Percentiles rank a stretch among this genome's conserved stretches.
phyloP scores from a whole-genome alignment of 176 grass and related monocot species.

The Triticum aestivum region IWGSC_CS_RefSeq_v2.1 NC_057800.1:623357641-623358140 shows the following conservation, averaged over 20 bases:
- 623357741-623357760: background rate
- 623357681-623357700: background rate
- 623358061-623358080: background rate
- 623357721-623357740: background rate
- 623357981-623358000: background rate
- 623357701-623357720: background rate
- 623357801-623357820: background rate
- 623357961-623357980: conserved; percentile 5
- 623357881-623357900: background rate
- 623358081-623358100: background rate
- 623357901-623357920: background rate
- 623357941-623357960: background rate
- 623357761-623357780: background rate
- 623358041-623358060: background rate
- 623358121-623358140: background rate
- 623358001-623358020: background rate
- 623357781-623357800: background rate
- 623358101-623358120: background rate
- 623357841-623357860: background rate
- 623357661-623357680: no score
- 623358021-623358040: background rate
- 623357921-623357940: background rate
- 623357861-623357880: background rate
- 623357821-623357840: conserved; percentile 9
- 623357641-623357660: background rate